Percentiles rank a stretch among this genome's conserved stretches.
These are phyloP conservation scores for Leishmania arabica DNA, from an alignment of 208 protist genomes.

Conservation along the genomic window DNA sequence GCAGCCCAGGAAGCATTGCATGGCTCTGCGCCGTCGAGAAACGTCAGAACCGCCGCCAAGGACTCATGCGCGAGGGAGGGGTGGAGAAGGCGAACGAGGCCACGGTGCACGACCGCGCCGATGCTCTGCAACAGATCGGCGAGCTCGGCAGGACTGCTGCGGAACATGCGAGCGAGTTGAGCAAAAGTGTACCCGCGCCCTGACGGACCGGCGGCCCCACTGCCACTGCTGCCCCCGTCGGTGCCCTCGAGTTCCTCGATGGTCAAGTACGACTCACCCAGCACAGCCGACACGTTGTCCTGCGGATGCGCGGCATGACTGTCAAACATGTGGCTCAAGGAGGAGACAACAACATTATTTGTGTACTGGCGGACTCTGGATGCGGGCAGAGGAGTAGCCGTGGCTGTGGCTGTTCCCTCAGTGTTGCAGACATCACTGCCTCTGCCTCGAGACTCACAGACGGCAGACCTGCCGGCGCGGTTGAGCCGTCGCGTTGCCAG, in stretches of 20 bases:
- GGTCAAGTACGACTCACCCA: constrained; percentile 38
- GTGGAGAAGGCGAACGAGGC: constrained; percentile 57
- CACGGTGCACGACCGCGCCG: constrained; percentile 58
- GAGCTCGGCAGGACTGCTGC: constrained; percentile 60
- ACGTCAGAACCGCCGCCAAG: constrained; percentile 39
- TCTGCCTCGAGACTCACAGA: neutral
- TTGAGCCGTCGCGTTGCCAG: constrained; percentile 37
- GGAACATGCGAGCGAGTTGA: constrained; percentile 38
- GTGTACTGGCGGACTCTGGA: neutral
- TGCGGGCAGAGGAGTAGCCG: neutral
- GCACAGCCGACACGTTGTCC: constrained; percentile 24
- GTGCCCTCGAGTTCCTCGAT: constrained; percentile 52
- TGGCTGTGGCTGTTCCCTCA: too few relatives aligned
- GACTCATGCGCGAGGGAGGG: constrained; percentile 42
- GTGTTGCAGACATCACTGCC: neutral
- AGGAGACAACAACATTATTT: constrained; percentile 38
- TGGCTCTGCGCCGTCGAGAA: constrained; percentile 34
- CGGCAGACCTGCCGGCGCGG: neutral
- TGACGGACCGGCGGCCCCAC: neutral
- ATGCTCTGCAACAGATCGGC: constrained; percentile 26
- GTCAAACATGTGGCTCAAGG: constrained; percentile 57
- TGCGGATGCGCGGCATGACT: constrained; percentile 37
- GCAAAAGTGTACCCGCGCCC: constrained; percentile 42
- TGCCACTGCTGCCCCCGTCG: neutral
- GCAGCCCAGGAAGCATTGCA: constrained; percentile 30